A percentile compares a stretch with the other conserved stretches of the same genome.
Conservation (phyloP, 1,284 basidiomycete species). For the Takashimella tepidaria region DNA sequence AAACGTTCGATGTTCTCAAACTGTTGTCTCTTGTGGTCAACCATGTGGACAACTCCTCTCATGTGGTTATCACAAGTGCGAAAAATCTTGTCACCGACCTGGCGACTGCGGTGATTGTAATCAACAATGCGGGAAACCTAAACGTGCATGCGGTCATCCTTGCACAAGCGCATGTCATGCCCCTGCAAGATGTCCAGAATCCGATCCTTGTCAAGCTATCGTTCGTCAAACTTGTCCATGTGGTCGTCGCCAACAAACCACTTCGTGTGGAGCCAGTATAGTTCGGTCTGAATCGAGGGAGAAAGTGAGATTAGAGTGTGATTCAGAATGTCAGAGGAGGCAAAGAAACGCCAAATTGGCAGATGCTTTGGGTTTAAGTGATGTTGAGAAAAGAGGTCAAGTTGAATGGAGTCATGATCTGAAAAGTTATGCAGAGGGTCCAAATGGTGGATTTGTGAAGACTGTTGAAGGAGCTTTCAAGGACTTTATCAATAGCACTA, state of each 20-base stretch:
- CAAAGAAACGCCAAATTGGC: constrained; percentile 81
- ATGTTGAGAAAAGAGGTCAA: constrained; percentile 42
- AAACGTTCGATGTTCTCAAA: constrained; percentile 65
- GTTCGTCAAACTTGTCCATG: constrained; percentile 70
- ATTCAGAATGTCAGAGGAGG: constrained; percentile 69
- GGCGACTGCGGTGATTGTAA: constrained; percentile 71
- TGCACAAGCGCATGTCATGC: constrained; percentile 77
- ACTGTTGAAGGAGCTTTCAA: constrained; percentile 72
- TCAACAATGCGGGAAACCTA: constrained; percentile 71
- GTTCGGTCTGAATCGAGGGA: constrained; percentile 50
- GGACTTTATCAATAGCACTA: constrained; percentile 66
- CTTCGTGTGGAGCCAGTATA: constrained; percentile 61
- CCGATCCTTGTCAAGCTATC: constrained; percentile 61
- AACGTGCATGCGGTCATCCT: constrained; percentile 71
- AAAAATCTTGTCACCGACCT: constrained; percentile 64
- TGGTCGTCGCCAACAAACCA: constrained; percentile 66
- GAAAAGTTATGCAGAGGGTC: constrained; percentile 54
- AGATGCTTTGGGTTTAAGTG: constrained; percentile 73
- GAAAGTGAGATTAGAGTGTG: constrained; percentile 61
- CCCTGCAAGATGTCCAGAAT: constrained; percentile 72
- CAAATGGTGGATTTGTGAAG: constrained; percentile 61
- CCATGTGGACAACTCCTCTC: constrained; percentile 67
- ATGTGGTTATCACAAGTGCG: constrained; percentile 83
- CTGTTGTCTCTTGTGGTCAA: constrained; percentile 75
- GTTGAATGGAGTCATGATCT: constrained; percentile 62